A percentile compares a stretch with the other conserved stretches of the same genome.
phyloP scores from a whole-genome alignment of 179 eudicot species.

The Vitellaria paradoxa region DNA sequence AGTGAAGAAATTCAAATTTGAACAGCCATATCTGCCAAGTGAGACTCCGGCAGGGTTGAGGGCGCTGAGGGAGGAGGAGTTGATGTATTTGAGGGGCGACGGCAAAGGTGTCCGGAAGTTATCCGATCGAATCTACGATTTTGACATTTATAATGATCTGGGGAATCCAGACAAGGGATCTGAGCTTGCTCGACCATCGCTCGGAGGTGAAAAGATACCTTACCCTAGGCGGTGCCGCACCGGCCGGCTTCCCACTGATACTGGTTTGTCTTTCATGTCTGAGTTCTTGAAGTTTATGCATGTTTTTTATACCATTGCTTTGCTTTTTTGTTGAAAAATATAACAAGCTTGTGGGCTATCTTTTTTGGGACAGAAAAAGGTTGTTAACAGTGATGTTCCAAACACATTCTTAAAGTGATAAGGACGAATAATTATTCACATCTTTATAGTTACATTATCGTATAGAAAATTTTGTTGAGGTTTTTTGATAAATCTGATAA shows the following conservation, averaged over 20 bases:
- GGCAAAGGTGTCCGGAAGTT: slow-evolving; percentile 67
- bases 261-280: slow-evolving; percentile 37
- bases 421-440: too few relatives aligned
- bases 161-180: slow-evolving; percentile 77
- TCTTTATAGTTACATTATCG: too few relatives aligned
- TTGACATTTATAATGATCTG: slow-evolving; percentile 76
- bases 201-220: slow-evolving; percentile 71
- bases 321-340: too few relatives aligned
- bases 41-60: slow-evolving; percentile 83
- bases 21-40: slow-evolving; percentile 79
- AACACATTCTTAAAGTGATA: too few relatives aligned
- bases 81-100: slow-evolving; percentile 72
- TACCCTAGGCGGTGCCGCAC: slow-evolving; percentile 91
- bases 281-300: too few relatives aligned
- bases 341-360: too few relatives aligned
- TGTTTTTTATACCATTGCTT: too few relatives aligned
- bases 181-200: slow-evolving; percentile 57
- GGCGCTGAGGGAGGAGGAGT: slow-evolving; percentile 70
- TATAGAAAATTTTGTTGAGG: too few relatives aligned
- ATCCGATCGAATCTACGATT: slow-evolving; percentile 72
- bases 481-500: too few relatives aligned
- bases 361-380: too few relatives aligned
- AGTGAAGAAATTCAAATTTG: not conserved
- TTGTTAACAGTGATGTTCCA: too few relatives aligned
- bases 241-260: slow-evolving; percentile 60